phyloP scores from a whole-genome alignment of 2,329 filamentous ascomycete species.

The Aspergillus puulaauensis region DNA sequence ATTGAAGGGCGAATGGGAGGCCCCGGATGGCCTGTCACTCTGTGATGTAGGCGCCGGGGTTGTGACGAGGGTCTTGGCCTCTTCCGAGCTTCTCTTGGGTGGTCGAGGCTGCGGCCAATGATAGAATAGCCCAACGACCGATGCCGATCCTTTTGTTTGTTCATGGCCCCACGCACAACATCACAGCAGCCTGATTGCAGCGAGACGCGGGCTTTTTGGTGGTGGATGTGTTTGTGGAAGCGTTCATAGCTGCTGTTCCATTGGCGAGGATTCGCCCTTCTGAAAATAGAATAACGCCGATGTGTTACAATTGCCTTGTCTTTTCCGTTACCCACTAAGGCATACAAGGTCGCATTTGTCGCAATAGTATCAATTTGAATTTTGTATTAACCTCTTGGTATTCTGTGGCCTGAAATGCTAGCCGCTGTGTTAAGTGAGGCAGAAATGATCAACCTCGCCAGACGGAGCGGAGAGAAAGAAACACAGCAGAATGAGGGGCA shows the following conservation, averaged over 20 bases:
- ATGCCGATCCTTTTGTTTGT: background rate
- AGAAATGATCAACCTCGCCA: too few species aligned
- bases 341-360: too few species aligned
- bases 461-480: too few species aligned
- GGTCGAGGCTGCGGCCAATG: slow-evolving; percentile 11
- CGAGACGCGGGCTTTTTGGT: too few species aligned
- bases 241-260: background rate
- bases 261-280: background rate
- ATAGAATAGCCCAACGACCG: background rate
- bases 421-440: too few species aligned
- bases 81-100: background rate
- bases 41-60: slow-evolving; percentile 16
- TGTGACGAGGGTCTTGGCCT: slow-evolving; percentile 17
- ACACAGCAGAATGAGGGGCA: too few species aligned
- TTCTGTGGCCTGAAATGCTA: too few species aligned
- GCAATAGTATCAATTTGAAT: too few species aligned
- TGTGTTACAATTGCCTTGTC: background rate
- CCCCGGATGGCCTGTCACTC: slow-evolving; percentile 2
- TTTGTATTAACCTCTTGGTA: too few species aligned
- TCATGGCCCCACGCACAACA: background rate
- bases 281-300: background rate
- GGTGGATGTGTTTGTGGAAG: background rate
- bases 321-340: background rate
- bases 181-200: too few species aligned
- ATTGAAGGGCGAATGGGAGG: slow-evolving; percentile 12